Evolutionary conservation across 2,329 filamentous ascomycete species (phyloP).

Genomic region (Xylariales sp.): DNA sequence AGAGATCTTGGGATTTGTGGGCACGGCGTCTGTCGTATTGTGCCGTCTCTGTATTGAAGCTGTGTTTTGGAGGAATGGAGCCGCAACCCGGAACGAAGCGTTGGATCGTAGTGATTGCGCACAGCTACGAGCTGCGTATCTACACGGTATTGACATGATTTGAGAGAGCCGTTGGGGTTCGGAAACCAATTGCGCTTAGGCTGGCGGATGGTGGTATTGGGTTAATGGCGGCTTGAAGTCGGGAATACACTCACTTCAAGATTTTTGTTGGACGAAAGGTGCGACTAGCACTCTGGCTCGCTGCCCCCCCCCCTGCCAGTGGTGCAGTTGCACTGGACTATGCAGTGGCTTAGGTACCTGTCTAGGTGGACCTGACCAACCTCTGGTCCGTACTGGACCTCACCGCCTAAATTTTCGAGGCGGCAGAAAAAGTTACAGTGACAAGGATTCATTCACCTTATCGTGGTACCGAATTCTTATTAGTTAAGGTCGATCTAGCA

Average conservation of each 20-base stretch:
- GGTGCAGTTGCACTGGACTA: too few relatives aligned
- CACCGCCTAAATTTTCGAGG: slow-evolving; percentile 48
- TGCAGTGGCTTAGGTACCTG: too few relatives aligned
- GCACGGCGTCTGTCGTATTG: slow-evolving; percentile 82
- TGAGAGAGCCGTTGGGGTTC: slow-evolving; percentile 34
- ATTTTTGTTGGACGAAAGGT: slow-evolving; percentile 47
- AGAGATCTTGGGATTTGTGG: slow-evolving; percentile 87
- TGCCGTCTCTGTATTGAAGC: slow-evolving; percentile 75
- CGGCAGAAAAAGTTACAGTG: slow-evolving; percentile 44
- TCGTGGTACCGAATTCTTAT: slow-evolving; percentile 39
- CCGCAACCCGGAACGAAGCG: slow-evolving; percentile 59
- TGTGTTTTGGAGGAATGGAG: slow-evolving; percentile 60
- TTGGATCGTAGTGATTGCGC: slow-evolving; percentile 69
- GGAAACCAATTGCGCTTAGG: slow-evolving; percentile 33
- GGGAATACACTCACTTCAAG: slow-evolving; percentile 42
- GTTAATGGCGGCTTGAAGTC: slow-evolving; percentile 37
- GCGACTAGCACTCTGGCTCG: slow-evolving; percentile 35
- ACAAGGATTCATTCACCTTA: slow-evolving; percentile 33
- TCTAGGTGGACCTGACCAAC: slow-evolving; percentile 21
- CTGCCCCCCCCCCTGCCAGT: slow-evolving; percentile 19
- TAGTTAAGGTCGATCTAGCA: slow-evolving; percentile 20
- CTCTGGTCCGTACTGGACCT: slow-evolving; percentile 22
- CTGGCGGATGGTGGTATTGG: slow-evolving; percentile 28
- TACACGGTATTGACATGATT: slow-evolving; percentile 72
- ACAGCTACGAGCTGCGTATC: slow-evolving; percentile 73